phyloP scores from a whole-genome alignment of 225 moss, liverwort and hornwort species.

The Anthoceros angustus region DNA sequence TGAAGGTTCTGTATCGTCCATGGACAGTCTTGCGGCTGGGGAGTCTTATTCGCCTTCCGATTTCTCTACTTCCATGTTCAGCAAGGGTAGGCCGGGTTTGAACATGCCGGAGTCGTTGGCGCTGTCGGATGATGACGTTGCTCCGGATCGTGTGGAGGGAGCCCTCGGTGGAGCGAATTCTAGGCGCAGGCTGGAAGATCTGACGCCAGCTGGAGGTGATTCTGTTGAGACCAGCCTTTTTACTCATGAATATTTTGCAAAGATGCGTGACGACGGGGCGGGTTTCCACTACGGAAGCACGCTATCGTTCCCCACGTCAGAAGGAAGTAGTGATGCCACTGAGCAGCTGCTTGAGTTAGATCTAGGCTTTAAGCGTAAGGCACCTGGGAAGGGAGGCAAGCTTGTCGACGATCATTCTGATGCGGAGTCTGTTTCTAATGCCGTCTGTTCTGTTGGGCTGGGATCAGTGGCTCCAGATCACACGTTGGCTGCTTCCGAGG shows the following conservation, averaged over 20 bases:
- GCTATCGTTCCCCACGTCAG: background rate
- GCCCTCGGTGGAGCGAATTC: conserved; percentile 32
- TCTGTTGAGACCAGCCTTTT: conserved; percentile 16
- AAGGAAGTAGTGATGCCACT: background rate
- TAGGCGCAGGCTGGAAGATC: conserved; percentile 28
- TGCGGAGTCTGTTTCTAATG: conserved; percentile 17
- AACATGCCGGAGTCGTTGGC: conserved; percentile 32
- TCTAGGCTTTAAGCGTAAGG: conserved; percentile 11
- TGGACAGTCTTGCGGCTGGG: background rate
- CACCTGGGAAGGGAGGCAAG: conserved; percentile 6
- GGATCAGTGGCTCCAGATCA: conserved; percentile 46
- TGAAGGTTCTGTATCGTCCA: background rate
- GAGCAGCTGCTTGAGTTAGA: conserved; percentile 11
- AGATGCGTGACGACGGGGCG: background rate
- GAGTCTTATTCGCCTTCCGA: background rate
- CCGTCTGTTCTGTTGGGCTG: conserved; percentile 25
- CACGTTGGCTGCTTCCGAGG: conserved; percentile 57
- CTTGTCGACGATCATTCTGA: conserved; percentile 12
- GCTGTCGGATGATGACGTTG: conserved; percentile 61
- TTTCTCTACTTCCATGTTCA: background rate
- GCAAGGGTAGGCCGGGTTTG: conserved; percentile 8
- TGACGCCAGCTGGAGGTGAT: conserved; percentile 64
- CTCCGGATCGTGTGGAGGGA: conserved; percentile 36
- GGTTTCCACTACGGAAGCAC: background rate
- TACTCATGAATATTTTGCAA: conserved; percentile 14